Evolutionary conservation across 805 yeast genomes (phyloP), one percentile per base, ranked within the genome.

Genomic region (Lipomyces mesembrius): DNA sequence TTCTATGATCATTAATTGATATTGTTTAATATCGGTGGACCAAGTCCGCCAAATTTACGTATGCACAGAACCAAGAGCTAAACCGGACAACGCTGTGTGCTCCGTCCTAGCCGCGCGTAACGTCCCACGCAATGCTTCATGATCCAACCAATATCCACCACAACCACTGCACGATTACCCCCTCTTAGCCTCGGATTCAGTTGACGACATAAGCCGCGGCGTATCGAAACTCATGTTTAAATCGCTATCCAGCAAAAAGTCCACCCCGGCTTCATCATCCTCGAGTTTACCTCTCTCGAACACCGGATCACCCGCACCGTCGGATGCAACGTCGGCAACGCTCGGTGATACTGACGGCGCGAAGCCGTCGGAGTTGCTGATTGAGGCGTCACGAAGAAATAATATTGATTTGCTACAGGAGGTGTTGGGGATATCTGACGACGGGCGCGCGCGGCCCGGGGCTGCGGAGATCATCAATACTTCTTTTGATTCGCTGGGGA

Each of bases 311-410:
- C 35, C 55, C 5, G 37, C 39, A 17, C 46, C 37, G 14, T 39
- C 43, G n/a, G 25, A n/a, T 14, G 51, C 60, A 6, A 27, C 49
- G 20, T 22, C 49, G 8, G 35, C 29, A 17, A 25, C 58, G 9
- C 49, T 43, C n/a, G 49, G 49, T 43, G 49, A 57, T 39, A 46
- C 27, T 27, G 86, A 85, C 70, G 97, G 97, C 54, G 98, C 98
- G 5, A 82, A 90, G 7, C 83, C 83, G 65, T 79, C 84, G 25
- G 94, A 94, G 77, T 97, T 91, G 79, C 78, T 94, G 58, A 81
- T 95, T 55, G 98, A 94, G 72, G 88, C 94, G 2, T 88, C 96
- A 8, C 87, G 98, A 75, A 83, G 97, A 78, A 90, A 94, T 81
- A 95, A 94, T 77, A 83, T 86, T 2, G 96, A 91, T 68, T 83